Evolutionary conservation across 495 filamentous ascomycete species (phyloP).

Genomic region (Cladorrhinum samala): DNA sequence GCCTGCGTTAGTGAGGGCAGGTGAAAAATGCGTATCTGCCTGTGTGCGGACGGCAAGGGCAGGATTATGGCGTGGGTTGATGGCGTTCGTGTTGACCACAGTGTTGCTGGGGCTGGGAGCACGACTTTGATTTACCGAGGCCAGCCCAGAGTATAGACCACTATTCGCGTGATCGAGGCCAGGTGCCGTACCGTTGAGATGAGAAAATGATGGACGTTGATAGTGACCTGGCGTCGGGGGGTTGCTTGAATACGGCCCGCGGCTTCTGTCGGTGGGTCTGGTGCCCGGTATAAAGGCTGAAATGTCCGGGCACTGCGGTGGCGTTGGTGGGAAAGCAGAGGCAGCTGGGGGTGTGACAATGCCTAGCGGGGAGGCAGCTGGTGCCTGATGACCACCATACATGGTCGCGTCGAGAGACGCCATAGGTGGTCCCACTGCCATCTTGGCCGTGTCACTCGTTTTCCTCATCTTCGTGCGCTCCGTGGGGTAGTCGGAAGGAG

Average conservation of each 20-base stretch:
- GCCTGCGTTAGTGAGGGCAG: background rate
- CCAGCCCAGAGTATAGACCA: background rate
- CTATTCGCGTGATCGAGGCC: background rate
- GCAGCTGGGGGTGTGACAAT: background rate
- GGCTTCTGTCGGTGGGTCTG: background rate
- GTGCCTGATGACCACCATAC: background rate
- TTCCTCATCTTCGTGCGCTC: background rate
- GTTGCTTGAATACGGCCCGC: background rate
- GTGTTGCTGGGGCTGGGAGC: background rate
- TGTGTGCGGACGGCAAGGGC: background rate
- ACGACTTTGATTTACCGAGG: background rate
- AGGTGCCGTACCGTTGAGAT: background rate
- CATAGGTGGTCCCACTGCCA: background rate
- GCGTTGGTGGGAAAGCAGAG: conserved; percentile 29
- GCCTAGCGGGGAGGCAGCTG: no score
- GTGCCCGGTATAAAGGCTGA: background rate
- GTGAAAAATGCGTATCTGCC: background rate
- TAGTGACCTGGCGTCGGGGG: background rate
- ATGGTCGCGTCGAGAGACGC: background rate
- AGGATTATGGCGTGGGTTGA: background rate
- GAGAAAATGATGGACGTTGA: background rate
- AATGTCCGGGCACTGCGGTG: conserved; percentile 14
- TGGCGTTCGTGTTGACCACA: background rate
- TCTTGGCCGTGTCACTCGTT: background rate
- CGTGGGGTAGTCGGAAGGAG: background rate